These are phyloP conservation scores for Corynespora cassiicola DNA, from an alignment of 2,329 filamentous ascomycete species.

Conservation along the genomic window DNA sequence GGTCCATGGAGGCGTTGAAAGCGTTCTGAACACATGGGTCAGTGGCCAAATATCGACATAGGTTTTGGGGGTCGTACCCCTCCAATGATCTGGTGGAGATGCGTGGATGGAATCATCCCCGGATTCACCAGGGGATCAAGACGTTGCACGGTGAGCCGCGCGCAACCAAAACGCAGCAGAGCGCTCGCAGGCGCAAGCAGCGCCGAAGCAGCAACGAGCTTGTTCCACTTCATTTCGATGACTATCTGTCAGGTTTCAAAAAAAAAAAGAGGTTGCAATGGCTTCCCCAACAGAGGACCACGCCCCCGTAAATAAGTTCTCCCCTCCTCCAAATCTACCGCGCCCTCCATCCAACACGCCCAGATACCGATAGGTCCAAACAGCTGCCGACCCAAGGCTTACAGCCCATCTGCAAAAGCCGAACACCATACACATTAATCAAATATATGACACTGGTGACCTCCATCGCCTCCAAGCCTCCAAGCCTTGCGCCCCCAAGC, in stretches of 20 bases:
- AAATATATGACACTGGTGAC: too few species aligned
- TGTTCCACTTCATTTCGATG: conserved; percentile 25
- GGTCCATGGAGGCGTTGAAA: conserved; percentile 55
- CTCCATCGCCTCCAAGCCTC: too few species aligned
- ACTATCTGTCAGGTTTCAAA: conserved; percentile 1
- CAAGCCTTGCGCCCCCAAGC: too few species aligned
- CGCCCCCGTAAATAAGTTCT: too few species aligned
- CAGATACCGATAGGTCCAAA: too few species aligned
- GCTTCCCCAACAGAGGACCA: too few species aligned
- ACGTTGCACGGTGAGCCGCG: conserved; percentile 32
- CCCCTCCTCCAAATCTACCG: too few species aligned
- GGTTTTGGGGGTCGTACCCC: conserved; percentile 32
- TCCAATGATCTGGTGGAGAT: conserved; percentile 51
- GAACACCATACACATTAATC: too few species aligned
- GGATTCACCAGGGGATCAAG: conserved; percentile 43
- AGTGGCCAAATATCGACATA: neutral
- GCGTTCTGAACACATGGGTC: conserved; percentile 40
- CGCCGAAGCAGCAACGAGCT: conserved; percentile 21
- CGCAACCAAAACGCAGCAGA: conserved; percentile 34
- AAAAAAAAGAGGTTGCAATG: too few species aligned
- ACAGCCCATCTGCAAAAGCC: too few species aligned
- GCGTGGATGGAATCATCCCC: conserved; percentile 42
- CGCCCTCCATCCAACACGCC: too few species aligned
- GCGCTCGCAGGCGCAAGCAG: conserved; percentile 26
- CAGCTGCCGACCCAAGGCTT: too few species aligned